A percentile compares a stretch with the other conserved stretches of the same genome.
Conservation (phyloP, 2,329 filamentous ascomycete genomes). For the Penicillium nordicum region DNA sequence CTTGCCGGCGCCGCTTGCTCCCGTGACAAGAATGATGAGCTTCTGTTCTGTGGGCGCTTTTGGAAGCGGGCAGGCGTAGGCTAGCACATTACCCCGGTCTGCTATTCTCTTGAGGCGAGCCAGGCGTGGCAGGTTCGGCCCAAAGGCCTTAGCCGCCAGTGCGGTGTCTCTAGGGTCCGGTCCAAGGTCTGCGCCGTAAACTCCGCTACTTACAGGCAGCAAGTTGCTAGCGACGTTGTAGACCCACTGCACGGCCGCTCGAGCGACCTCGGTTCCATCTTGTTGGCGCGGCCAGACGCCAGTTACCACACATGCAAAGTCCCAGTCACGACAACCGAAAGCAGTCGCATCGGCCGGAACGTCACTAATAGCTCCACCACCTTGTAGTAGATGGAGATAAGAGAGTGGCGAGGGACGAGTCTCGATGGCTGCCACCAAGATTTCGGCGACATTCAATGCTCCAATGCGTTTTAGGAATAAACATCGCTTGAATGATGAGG, state of each 20-base stretch:
- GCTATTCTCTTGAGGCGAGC: slow-evolving; percentile 48
- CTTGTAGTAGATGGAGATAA: slow-evolving; percentile 63
- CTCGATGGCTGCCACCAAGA: slow-evolving; percentile 47
- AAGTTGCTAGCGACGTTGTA: slow-evolving; percentile 51
- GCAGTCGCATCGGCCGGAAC: slow-evolving; percentile 49
- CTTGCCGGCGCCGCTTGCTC: slow-evolving; percentile 54
- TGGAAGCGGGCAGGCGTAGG: slow-evolving; percentile 55
- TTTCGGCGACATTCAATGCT: slow-evolving; percentile 27
- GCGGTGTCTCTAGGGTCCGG: slow-evolving; percentile 56
- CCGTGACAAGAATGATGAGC: slow-evolving; percentile 56
- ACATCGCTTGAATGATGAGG: slow-evolving; percentile 63
- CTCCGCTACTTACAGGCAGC: slow-evolving; percentile 51
- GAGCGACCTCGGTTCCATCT: slow-evolving; percentile 38
- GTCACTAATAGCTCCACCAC: slow-evolving; percentile 52
- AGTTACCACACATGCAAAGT: slow-evolving; percentile 62
- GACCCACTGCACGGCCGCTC: slow-evolving; percentile 52
- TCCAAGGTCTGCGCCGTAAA: slow-evolving; percentile 61
- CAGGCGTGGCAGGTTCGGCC: slow-evolving; percentile 51
- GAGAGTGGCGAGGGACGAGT: slow-evolving; percentile 52
- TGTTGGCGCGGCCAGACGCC: slow-evolving; percentile 57
- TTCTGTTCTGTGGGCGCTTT: slow-evolving; percentile 36
- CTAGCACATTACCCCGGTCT: slow-evolving; percentile 53
- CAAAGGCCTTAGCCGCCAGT: slow-evolving; percentile 56
- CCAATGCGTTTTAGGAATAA: slow-evolving; percentile 55
- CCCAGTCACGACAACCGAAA: slow-evolving; percentile 63